Evolutionary conservation across 208 protist species (phyloP), one percentile per base, ranked within the genome.

Genomic region (Trypanosoma platydactyli): DNA sequence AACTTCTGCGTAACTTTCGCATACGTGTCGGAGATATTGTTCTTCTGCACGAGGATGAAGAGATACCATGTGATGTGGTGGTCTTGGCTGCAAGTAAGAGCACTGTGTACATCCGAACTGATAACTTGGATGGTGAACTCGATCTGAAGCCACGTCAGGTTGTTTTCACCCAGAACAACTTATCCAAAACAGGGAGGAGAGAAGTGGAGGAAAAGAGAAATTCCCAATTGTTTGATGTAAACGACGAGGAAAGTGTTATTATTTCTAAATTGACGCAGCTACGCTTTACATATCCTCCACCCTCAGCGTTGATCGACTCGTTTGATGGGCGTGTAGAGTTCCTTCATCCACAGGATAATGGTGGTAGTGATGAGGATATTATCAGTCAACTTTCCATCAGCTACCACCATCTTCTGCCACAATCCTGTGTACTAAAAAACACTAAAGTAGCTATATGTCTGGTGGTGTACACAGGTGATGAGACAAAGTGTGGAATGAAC

Each of bases 401-500:
- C 4, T 75, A 86, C 50, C 55, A 67, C 16, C 83, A 98, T 46
- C 63, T 97, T 2, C 64, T 98, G 11, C 93, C 91, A 16, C 94
- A 98, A 68, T 91, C 90, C 5, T 94, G 82, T 40, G 11, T 86
- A 42, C 53, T 98, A 11, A 90, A 93, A 64, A 97, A 97, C 62
- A 92, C 88, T 3, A 73, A 89, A 16, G 52, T 53, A 18, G 79
- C 80, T 6, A 82, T 97, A 20, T 94, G 89, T 51, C 64, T 98
- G 0, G 93, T 85, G 0, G 90, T 98, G 4, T 99, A 98, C 68
- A 98, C 97, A 6, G 97, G 97, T n/a, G 73, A 92, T 48, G 86
- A 99, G 38, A 99, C 96, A 0, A 99, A 98, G 73, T 91, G 91
- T 44, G 84, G 92, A 27, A 87, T 92, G 81, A 98, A 98, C 68